Evolutionary conservation across 2,329 filamentous ascomycete genomes (phyloP).

Genomic region (Diplocarpon mali): DNA sequence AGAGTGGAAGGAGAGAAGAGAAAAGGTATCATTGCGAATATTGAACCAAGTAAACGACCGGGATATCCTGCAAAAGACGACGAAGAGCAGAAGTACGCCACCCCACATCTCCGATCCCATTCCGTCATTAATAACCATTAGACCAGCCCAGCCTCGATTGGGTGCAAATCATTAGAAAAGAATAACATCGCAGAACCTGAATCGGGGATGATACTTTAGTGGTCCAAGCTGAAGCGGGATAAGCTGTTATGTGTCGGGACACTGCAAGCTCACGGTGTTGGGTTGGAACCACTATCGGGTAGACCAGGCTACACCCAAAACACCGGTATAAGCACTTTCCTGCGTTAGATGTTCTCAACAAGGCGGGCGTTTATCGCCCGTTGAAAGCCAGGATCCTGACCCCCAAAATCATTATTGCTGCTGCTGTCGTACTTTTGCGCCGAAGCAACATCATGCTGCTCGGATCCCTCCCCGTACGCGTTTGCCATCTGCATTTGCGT

Average conservation of each 20-base stretch:
- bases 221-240: not conserved
- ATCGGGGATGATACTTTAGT: not conserved
- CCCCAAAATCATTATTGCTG: constrained; percentile 37
- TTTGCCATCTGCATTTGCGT: constrained; percentile 41
- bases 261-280: constrained; percentile 9
- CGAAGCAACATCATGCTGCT: constrained; percentile 34
- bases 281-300: too few species aligned
- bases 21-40: constrained; percentile 7
- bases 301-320: constrained; percentile 21
- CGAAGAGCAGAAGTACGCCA: constrained; percentile 1
- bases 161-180: not conserved
- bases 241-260: not conserved
- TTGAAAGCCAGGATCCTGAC: constrained; percentile 54
- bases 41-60: constrained; percentile 5
- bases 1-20: not conserved
- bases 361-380: constrained; percentile 71
- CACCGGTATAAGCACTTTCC: constrained; percentile 14
- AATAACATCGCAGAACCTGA: not conserved
- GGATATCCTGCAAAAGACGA: constrained; percentile 9
- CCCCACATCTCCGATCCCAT: not conserved
- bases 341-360: constrained; percentile 70
- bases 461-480: constrained; percentile 45
- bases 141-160: not conserved
- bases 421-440: constrained; percentile 27
- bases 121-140: not conserved